phyloP scores from a whole-genome alignment of 1,139 yeast species.

The Schwanniomyces etchellsii region DNA sequence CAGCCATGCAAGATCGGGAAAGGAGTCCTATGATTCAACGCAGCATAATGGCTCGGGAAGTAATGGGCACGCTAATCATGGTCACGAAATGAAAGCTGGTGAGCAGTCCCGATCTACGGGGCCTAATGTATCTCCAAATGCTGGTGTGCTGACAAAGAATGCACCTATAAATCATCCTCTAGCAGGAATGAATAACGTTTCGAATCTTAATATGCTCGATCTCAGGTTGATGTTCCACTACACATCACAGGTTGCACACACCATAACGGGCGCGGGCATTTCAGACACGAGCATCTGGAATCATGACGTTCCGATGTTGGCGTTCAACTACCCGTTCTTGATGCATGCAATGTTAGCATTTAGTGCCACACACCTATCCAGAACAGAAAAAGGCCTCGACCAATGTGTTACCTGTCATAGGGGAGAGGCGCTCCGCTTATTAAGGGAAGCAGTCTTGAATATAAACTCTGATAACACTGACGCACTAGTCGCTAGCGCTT shows the following conservation, averaged over 20 bases:
- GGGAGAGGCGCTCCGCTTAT: conserved; percentile 74
- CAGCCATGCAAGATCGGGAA: background rate
- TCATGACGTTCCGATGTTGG: conserved; percentile 79
- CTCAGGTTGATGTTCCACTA: conserved; percentile 82
- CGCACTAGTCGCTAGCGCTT: conserved; percentile 87
- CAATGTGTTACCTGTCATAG: conserved; percentile 83
- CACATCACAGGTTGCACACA: conserved; percentile 75
- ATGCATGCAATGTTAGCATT: conserved; percentile 91
- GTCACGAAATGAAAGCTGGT: background rate
- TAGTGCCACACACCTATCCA: conserved; percentile 83
- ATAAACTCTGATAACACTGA: conserved; percentile 84
- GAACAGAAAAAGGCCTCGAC: conserved; percentile 72
- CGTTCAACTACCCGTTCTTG: conserved; percentile 81
- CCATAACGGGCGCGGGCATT: conserved; percentile 88
- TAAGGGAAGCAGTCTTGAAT: conserved; percentile 80
- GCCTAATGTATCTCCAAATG: conserved; percentile 28
- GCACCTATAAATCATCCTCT: conserved; percentile 7
- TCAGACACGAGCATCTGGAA: conserved; percentile 86
- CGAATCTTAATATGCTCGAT: conserved; percentile 64
- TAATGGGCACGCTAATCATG: background rate
- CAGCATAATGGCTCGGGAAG: background rate
- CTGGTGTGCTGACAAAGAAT: conserved; percentile 10
- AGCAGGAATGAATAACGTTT: conserved; percentile 13
- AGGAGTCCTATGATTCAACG: background rate
- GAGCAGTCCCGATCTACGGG: conserved; percentile 7